A percentile compares a stretch with the other conserved stretches of the same genome.
These are phyloP conservation scores for Pneumocystis sp. DNA, from an alignment of 1,139 yeast genomes.

Conservation along the genomic window DNA sequence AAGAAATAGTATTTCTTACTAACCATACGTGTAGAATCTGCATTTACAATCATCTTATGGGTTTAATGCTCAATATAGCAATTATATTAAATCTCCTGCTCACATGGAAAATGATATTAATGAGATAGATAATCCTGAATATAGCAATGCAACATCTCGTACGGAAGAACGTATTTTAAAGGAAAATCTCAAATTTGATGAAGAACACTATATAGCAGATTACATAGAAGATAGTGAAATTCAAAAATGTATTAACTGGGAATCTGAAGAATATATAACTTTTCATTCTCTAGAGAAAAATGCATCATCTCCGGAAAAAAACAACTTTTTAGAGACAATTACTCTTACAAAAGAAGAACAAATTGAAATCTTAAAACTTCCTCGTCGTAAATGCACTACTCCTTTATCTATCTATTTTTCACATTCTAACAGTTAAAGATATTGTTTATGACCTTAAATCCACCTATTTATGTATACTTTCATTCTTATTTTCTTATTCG, in stretches of 20 bases:
- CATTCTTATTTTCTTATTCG: conserved; percentile 54
- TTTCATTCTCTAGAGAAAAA: background rate
- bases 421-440: conserved; percentile 5
- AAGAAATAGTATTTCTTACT: conserved; percentile 9
- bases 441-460: conserved; percentile 36
- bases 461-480: conserved; percentile 44
- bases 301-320: background rate
- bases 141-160: conserved; percentile 39
- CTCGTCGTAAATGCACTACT: conserved; percentile 42
- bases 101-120: conserved; percentile 82
- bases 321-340: conserved; percentile 20
- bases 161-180: conserved; percentile 48
- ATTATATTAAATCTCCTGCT: conserved; percentile 48
- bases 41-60: conserved; percentile 41
- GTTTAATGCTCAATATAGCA: conserved; percentile 52
- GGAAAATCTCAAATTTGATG: conserved; percentile 70
- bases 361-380: conserved; percentile 50
- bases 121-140: conserved; percentile 71
- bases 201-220: conserved; percentile 81
- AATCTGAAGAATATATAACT: conserved; percentile 32
- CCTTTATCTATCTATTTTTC: background rate
- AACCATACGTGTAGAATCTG: background rate
- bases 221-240: conserved; percentile 41
- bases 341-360: conserved; percentile 48
- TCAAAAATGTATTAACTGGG: conserved; percentile 40